phyloP scores from a whole-genome alignment of 345 rosid genomes.

The Boechera retrofracta region DNA sequence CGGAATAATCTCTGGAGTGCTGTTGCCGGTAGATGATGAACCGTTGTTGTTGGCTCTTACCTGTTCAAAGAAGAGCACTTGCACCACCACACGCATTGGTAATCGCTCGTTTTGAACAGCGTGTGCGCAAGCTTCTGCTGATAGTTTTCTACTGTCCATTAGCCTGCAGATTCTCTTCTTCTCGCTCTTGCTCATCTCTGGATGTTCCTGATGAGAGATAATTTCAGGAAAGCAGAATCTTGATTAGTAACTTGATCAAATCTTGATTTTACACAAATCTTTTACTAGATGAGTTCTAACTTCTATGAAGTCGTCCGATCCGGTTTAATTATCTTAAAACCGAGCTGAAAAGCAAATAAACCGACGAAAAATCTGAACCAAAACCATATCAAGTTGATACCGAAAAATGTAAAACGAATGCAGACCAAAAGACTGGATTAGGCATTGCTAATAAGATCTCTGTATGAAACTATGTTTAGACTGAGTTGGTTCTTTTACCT shows the following conservation, averaged over 20 bases:
- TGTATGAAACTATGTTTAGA: not conserved
- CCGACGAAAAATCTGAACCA: not conserved
- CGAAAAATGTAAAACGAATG: not conserved
- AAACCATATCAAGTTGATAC: not conserved
- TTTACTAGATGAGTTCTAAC: not conserved
- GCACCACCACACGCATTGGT: conserved; percentile 83
- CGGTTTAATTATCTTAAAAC: not conserved
- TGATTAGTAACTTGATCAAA: conserved; percentile 7
- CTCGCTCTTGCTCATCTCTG: conserved; percentile 68
- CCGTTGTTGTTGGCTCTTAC: conserved; percentile 56
- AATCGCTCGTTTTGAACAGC: conserved; percentile 89
- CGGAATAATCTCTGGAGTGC: conserved; percentile 62
- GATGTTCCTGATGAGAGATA: conserved; percentile 55
- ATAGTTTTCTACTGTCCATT: conserved; percentile 84
- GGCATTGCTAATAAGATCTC: not conserved
- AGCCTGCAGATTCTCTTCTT: conserved; percentile 77
- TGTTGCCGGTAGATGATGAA: conserved; percentile 55
- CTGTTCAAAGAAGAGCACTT: conserved; percentile 94
- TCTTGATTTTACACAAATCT: not conserved
- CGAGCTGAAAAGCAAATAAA: not conserved
- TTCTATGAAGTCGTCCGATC: not conserved
- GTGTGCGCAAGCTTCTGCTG: conserved; percentile 77
- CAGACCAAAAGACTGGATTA: not conserved
- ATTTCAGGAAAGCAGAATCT: not conserved
- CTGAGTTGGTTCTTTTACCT: conserved; percentile 50